Evolutionary conservation across 352 stramenopile species (phyloP), one percentile per base, ranked within the genome.

Genomic region (Thalassiosira pacifica): DNA sequence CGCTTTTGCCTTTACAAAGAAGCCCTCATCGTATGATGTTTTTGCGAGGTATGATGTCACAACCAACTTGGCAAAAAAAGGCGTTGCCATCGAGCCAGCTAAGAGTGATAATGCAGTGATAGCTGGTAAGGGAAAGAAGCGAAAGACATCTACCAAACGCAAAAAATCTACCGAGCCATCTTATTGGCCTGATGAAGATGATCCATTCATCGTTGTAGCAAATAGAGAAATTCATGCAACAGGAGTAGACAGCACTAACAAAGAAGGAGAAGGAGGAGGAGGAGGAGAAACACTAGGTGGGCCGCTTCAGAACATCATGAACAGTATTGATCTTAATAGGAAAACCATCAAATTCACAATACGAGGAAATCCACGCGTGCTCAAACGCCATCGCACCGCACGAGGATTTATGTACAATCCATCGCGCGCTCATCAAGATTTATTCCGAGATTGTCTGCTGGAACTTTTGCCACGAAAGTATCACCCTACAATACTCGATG

Each of bases 381-480:
- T 95, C 9, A 57, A 82, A 34, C 82, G 91, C 19, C 91, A 95
- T 88, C 81, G 91, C 42, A 90, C 88, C 3, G 67, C 68, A 31
- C 29, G 88, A 40, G 88, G 89, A 76, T 88, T 88, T 27, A 79
- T 93, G 40, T 95, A 94, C 67, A 95, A 95, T 83, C 91, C 91
- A 73, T 94, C 89, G 22, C 26, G 68, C 19, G 64, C 73, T 16
- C 55, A 73, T 11, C 91, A 95, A 70, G 79, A 89, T 42, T 76
- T 66, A 4, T 95, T 95, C 83, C 82, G 83, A 16, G 64, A 88
- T 65, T 73, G 67, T 37, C 68, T 93, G 4, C n/a, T 87, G 69
- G 57, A 84, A 29, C 42, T 86, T 6, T 32, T 91, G 18, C 79
- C 85, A 1, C 68, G 60, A 24, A 60, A 76, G 55, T 70, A 83